A percentile compares a stretch with the other conserved stretches of the same genome.
Conservation (phyloP, 1,284 basidiomycete species). For the Boletus hoseneyae region DNA sequence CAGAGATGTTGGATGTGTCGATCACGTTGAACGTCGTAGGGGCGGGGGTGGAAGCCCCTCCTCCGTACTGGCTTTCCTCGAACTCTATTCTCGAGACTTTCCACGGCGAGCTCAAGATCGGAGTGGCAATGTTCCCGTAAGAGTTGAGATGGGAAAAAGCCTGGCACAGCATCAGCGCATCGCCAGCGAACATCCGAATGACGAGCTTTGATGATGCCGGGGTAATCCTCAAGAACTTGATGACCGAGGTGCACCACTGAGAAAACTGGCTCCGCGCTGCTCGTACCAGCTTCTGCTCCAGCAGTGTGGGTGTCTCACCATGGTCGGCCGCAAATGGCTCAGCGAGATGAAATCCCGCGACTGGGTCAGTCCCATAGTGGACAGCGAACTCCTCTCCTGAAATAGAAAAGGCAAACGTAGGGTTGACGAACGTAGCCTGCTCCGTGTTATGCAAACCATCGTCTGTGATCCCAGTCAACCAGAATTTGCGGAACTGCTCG, state of each 20-base stretch:
- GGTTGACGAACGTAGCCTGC: constrained; percentile 39
- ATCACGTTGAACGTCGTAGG: constrained; percentile 49
- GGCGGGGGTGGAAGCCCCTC: constrained; percentile 20
- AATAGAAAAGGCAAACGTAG: constrained; percentile 45
- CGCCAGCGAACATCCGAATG: constrained; percentile 34
- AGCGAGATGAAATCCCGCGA: constrained; percentile 47
- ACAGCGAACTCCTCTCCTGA: constrained; percentile 41
- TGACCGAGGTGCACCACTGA: constrained; percentile 24
- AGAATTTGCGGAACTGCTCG: constrained; percentile 36
- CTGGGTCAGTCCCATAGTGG: constrained; percentile 47
- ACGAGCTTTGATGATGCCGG: constrained; percentile 12
- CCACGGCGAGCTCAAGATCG: constrained; percentile 39
- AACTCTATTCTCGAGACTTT: constrained; percentile 34
- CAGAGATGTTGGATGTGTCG: constrained; percentile 52
- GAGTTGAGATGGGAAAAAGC: constrained; percentile 26
- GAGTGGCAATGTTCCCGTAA: constrained; percentile 21
- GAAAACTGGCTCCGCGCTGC: constrained; percentile 22
- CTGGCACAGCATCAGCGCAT: constrained; percentile 33
- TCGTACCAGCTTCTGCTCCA: constrained; percentile 22
- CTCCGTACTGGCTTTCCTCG: constrained; percentile 34
- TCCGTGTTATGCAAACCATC: constrained; percentile 23
- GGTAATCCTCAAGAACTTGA: constrained; percentile 9
- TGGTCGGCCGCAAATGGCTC: constrained; percentile 28
- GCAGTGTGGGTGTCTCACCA: constrained; percentile 3
- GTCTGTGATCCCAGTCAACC: constrained; percentile 43